phyloP scores from a whole-genome alignment of 208 protist genomes.

The Jaenimonas drosophilae region DNA sequence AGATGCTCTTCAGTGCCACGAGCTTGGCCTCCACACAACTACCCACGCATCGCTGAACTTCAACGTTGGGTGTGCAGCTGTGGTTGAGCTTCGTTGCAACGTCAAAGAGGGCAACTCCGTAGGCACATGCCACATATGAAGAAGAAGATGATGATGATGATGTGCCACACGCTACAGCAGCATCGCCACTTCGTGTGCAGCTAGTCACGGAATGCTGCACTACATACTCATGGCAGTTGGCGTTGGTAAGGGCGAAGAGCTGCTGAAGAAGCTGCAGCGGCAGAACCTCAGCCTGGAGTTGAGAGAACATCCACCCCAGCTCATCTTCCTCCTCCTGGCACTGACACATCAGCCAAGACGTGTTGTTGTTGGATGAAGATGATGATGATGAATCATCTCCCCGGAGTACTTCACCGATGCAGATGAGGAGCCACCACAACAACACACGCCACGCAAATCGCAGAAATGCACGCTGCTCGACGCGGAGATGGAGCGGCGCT shows the following conservation, averaged over 20 bases:
- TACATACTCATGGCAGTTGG: constrained; percentile 43
- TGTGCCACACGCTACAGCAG: not conserved
- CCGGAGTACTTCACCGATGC: constrained; percentile 11
- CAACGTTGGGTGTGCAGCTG: constrained; percentile 36
- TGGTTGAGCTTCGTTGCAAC: constrained; percentile 42
- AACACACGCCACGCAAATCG: constrained; percentile 31
- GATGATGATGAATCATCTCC: no score
- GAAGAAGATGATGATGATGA: no score
- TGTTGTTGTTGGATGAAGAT: no score
- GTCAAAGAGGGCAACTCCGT: constrained; percentile 35
- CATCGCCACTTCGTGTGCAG: not conserved
- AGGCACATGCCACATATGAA: no score
- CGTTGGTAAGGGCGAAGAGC: constrained; percentile 31
- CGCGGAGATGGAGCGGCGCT: constrained; percentile 12
- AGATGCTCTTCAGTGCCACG: constrained; percentile 22
- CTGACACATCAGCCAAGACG: no score
- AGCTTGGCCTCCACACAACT: constrained; percentile 17
- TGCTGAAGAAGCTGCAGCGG: constrained; percentile 31
- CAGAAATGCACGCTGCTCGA: constrained; percentile 30
- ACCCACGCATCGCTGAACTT: constrained; percentile 24
- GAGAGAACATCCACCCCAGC: not conserved
- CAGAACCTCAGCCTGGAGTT: constrained; percentile 6
- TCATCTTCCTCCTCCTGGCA: constrained; percentile 3
- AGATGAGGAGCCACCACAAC: constrained; percentile 24
- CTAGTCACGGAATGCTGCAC: no score